phyloP scores from a whole-genome alignment of 148 eudicot species.

The Dianthus caryophyllus region DNA sequence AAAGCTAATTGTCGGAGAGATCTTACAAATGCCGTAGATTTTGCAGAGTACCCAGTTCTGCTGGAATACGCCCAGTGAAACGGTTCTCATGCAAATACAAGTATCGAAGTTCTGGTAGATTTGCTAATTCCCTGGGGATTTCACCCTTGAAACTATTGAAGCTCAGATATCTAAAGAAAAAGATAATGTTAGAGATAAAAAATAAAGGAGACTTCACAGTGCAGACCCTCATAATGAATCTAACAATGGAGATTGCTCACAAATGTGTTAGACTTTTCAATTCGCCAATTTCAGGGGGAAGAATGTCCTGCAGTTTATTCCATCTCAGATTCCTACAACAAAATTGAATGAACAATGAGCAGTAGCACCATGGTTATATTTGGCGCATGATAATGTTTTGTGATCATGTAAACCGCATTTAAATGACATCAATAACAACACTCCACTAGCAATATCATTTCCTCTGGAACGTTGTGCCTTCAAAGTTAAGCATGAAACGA shows the following conservation, averaged over 20 bases:
- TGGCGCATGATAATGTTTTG: not conserved
- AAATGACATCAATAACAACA: not conserved
- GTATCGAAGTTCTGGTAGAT: slow-evolving; percentile 81
- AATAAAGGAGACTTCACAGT: slow-evolving; percentile 1
- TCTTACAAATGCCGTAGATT: slow-evolving; percentile 78
- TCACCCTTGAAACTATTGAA: slow-evolving; percentile 94
- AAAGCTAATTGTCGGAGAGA: not conserved
- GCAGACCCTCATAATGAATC: not conserved
- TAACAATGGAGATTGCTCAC: slow-evolving; percentile 44
- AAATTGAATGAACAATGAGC: slow-evolving; percentile 20
- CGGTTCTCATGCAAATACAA: slow-evolving; percentile 89
- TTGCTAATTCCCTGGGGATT: slow-evolving; percentile 88
- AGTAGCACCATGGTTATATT: not conserved
- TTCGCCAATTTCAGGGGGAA: slow-evolving; percentile 95
- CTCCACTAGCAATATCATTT: not conserved
- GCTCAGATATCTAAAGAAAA: slow-evolving; percentile 65
- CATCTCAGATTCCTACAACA: slow-evolving; percentile 78
- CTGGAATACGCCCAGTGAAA: slow-evolving; percentile 76
- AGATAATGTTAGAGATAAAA: slow-evolving; percentile 1
- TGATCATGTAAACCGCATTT: not conserved
- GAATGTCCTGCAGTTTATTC: slow-evolving; percentile 93
- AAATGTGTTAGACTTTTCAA: slow-evolving; percentile 85
- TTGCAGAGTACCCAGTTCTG: slow-evolving; percentile 82
- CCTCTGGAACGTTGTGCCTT: not conserved
- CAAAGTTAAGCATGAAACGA: not conserved